Evolutionary conservation across 345 rosid genomes (phyloP).

Genomic region (Tarenaya hassleriana): DNA sequence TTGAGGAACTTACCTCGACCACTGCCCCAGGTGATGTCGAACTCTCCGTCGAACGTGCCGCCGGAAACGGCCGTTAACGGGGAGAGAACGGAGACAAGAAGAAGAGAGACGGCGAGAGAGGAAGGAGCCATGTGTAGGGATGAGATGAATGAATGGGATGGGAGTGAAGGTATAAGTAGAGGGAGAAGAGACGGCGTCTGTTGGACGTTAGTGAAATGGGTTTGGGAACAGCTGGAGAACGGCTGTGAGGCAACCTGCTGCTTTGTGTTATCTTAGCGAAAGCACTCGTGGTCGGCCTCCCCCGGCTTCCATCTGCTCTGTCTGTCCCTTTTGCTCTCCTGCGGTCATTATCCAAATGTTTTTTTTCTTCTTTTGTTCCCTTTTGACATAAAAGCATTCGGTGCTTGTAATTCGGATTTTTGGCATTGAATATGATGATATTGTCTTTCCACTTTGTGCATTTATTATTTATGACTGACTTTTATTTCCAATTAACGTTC

Average conservation of each 20-base stretch:
- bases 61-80: conserved; percentile 17
- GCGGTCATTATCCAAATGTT: no score
- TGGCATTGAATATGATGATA: no score
- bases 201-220: conserved; percentile 31
- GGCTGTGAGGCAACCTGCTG: conserved; percentile 21
- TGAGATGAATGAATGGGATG: no score
- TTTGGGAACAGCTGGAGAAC: conserved; percentile 22
- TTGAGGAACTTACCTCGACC: conserved; percentile 50
- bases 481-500: no score
- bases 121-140: conserved; percentile 27
- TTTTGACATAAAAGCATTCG: no score
- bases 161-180: conserved; percentile 6
- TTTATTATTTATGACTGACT: no score
- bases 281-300: no score
- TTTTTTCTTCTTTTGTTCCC: no score
- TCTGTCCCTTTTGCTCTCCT: no score
- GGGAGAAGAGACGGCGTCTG: conserved; percentile 15
- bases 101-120: conserved; percentile 23
- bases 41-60: conserved; percentile 38
- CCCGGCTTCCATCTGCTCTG: no score
- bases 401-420: no score
- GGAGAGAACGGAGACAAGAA: conserved; percentile 17
- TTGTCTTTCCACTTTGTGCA: no score
- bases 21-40: conserved; percentile 56
- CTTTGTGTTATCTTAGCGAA: conserved; percentile 9